phyloP scores from a whole-genome alignment of 768 basidiomycete species.

The Lyophyllum decastes region DNA sequence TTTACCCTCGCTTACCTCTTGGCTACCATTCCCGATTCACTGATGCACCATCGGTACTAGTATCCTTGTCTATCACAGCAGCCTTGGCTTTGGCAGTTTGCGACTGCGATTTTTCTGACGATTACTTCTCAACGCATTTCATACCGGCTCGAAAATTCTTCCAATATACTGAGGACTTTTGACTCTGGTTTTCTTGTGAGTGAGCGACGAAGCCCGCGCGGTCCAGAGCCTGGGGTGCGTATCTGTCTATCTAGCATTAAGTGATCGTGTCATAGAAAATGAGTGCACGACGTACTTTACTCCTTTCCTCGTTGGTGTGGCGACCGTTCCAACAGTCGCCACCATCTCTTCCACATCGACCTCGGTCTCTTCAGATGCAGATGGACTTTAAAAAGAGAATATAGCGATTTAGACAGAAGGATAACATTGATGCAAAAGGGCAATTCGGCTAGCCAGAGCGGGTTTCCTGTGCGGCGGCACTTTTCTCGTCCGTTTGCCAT shows the following conservation, averaged over 20 bases:
- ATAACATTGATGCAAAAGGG: neutral
- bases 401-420: slow-evolving; percentile 2
- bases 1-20: no score
- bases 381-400: neutral
- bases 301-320: slow-evolving; percentile 33
- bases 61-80: neutral
- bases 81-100: neutral
- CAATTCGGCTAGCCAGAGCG: neutral
- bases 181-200: slow-evolving; percentile 27
- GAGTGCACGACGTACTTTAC: slow-evolving; percentile 22
- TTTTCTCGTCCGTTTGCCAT: slow-evolving; percentile 2
- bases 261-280: neutral
- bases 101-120: slow-evolving; percentile 7
- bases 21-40: no score
- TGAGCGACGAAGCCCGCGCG: slow-evolving; percentile 23
- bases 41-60: slow-evolving; percentile 2
- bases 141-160: neutral
- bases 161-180: slow-evolving; percentile 26
- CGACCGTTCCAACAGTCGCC: slow-evolving; percentile 14
- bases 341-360: slow-evolving; percentile 16
- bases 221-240: slow-evolving; percentile 24
- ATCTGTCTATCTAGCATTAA: slow-evolving; percentile 19
- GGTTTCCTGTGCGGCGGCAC: neutral
- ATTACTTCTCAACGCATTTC: neutral
- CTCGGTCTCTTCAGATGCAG: slow-evolving; percentile 6